Base-by-base conservation (phyloP, 2,329 filamentous ascomycete species). In the Aspergillus texensis region DNA sequence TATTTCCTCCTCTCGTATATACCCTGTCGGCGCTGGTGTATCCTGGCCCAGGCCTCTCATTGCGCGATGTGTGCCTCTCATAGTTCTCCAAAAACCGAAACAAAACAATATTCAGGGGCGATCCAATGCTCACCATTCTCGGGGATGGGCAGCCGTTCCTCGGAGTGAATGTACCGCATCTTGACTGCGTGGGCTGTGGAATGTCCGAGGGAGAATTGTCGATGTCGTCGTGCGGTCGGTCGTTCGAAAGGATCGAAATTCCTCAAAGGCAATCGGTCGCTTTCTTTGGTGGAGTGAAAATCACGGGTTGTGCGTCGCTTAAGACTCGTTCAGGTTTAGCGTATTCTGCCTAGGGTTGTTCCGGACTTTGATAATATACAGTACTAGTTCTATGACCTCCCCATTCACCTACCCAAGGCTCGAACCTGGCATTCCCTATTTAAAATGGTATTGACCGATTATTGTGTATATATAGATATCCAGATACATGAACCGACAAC, bases 81-180 rank as follows among this genome's bases (percentile, higher is more conserved):
- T 61, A 28, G 10, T 55, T 56, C 46, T 58, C 68, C 58, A 58
- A 46, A 59, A 46, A 63, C 62, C 65, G 67, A 63, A 64, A 68
- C 65, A 72, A 67, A 72, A 71, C 50, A 63, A 57, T 39, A 67
- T 58, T 72, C 75, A 69, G 69, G 68, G 70, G 71, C 52, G 58
- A 66, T 70, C 70, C 69, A 71, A 72, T 73, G 91, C 92, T 85
- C 90, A 97, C 93, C 93, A 87, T 94, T 92, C 84, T 97, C 93
- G 80, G 96, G 95, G 85, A 99, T 93, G 79, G 90, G 88, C 86
- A 99, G 88, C 85, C 88, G 87, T 90, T 99, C 94, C 86, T 94
- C 88, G 81, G 93, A 96, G 89, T 97, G 93, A 87, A 99, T 97
- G 92, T 97, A 98, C 88, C 92, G 96, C 95, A 98, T 98, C 86